phyloP scores from a whole-genome alignment of 139 green algal species.

The Edaphochlamys debaryana region DNA sequence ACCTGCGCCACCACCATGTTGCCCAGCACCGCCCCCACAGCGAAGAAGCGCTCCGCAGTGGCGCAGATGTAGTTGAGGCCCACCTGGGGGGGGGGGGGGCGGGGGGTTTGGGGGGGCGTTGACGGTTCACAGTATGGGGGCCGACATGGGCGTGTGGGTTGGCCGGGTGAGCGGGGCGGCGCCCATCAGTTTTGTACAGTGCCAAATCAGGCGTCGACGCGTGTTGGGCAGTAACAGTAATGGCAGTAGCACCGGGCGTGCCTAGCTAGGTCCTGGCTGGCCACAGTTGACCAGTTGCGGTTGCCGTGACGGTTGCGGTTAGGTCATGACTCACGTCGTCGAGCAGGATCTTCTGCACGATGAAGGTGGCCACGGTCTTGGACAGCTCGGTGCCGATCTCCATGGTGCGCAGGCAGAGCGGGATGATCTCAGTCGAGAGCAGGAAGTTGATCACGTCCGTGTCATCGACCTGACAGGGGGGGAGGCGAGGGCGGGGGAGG shows the following conservation, averaged over 20 bases:
- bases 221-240: no score
- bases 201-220: no score
- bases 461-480: slow-evolving; percentile 87
- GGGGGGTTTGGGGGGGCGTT: no score
- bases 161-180: no score
- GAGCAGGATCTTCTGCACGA: slow-evolving; percentile 99
- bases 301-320: no score
- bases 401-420: slow-evolving; percentile 98
- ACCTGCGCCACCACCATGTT: slow-evolving; percentile 92
- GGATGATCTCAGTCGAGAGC: slow-evolving; percentile 99
- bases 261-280: no score
- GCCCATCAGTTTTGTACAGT: no score
- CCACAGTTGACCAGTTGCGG: no score
- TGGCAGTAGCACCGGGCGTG: no score
- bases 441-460: slow-evolving; percentile 99
- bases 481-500: background rate
- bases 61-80: slow-evolving; percentile 98
- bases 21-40: slow-evolving; percentile 91
- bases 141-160: no score
- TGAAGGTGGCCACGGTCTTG: slow-evolving; percentile 99
- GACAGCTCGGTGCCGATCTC: slow-evolving; percentile 98
- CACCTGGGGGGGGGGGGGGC: slow-evolving; percentile 59
- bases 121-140: no score
- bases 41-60: slow-evolving; percentile 98
- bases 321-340: slow-evolving; percentile 90